A percentile compares a stretch with the other conserved stretches of the same genome.
Evolutionary conservation across 257 asterid genomes (phyloP).

Genomic region (Nemophila menziesii): DNA sequence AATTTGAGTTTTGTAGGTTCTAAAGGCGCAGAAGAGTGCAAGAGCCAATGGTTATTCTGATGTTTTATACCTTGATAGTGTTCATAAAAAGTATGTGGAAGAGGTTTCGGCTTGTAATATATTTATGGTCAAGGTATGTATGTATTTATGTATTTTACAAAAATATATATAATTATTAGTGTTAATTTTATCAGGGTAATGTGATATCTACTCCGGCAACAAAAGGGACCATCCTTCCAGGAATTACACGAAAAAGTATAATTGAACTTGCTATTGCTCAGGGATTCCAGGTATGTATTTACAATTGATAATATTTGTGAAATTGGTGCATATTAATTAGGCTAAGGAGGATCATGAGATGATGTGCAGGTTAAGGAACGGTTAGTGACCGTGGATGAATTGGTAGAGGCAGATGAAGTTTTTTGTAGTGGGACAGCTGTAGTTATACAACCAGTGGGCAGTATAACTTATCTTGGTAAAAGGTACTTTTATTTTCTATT

Average conservation of each 20-base stretch:
- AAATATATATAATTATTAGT: neutral
- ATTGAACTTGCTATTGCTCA: conserved; percentile 35
- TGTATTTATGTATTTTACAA: neutral
- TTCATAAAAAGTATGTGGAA: conserved; percentile 68
- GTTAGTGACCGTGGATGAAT: conserved; percentile 61
- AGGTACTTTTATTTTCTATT: conserved; percentile 26
- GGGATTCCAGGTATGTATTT: conserved; percentile 29
- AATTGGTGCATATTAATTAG: no score
- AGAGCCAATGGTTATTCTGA: conserved; percentile 92
- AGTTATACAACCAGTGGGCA: conserved; percentile 90
- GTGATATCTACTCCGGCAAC: conserved; percentile 34
- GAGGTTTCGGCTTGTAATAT: conserved; percentile 97
- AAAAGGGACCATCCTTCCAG: conserved; percentile 41
- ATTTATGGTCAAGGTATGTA: conserved; percentile 75
- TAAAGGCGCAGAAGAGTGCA: conserved; percentile 88
- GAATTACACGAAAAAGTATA: conserved; percentile 40
- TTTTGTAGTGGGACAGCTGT: conserved; percentile 97
- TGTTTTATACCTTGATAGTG: conserved; percentile 75
- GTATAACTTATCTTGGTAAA: conserved; percentile 63
- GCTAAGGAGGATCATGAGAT: neutral
- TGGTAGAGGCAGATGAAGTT: conserved; percentile 97
- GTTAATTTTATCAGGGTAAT: conserved; percentile 22
- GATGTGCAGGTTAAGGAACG: conserved; percentile 72
- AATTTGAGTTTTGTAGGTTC: conserved; percentile 38
- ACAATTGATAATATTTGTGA: neutral